Percentiles rank a stretch among this genome's conserved stretches.
phyloP scores from a whole-genome alignment of 495 filamentous ascomycete species.

The Penicillium argentinense region DNA sequence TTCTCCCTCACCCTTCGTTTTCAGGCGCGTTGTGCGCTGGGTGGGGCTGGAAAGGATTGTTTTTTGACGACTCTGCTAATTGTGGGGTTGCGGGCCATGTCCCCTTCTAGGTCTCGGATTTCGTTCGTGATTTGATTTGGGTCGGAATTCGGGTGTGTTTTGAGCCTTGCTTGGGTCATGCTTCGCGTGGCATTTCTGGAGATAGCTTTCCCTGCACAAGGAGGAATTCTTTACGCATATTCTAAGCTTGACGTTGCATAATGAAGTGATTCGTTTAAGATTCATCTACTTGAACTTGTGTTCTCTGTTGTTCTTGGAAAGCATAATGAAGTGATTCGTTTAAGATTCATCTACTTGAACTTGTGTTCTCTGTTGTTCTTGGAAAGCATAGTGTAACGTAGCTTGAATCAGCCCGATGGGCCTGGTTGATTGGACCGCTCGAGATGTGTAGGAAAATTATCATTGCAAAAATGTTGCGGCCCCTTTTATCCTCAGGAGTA shows the following conservation, averaged over 20 bases:
- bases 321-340: too few relatives aligned
- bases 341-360: too few relatives aligned
- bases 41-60: constrained; percentile 30
- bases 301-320: too few relatives aligned
- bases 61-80: constrained; percentile 41
- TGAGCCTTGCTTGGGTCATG: too few relatives aligned
- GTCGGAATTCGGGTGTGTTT: neutral
- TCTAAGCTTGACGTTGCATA: neutral
- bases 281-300: too few relatives aligned
- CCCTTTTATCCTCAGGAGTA: constrained; percentile 17
- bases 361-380: too few relatives aligned
- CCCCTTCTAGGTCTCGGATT: constrained; percentile 5
- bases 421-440: neutral
- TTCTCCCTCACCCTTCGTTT: constrained; percentile 6
- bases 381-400: too few relatives aligned
- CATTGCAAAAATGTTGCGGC: constrained; percentile 15
- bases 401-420: neutral
- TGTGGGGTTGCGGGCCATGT: constrained; percentile 26
- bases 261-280: too few relatives aligned
- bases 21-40: constrained; percentile 13
- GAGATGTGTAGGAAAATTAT: constrained; percentile 10
- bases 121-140: constrained; percentile 10
- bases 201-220: too few relatives aligned
- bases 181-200: too few relatives aligned
- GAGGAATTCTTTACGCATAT: too few relatives aligned